A percentile compares a stretch with the other conserved stretches of the same genome.
phyloP scores from a whole-genome alignment of 140 eudicot genomes.

The Ambrosia hybrid region DNA sequence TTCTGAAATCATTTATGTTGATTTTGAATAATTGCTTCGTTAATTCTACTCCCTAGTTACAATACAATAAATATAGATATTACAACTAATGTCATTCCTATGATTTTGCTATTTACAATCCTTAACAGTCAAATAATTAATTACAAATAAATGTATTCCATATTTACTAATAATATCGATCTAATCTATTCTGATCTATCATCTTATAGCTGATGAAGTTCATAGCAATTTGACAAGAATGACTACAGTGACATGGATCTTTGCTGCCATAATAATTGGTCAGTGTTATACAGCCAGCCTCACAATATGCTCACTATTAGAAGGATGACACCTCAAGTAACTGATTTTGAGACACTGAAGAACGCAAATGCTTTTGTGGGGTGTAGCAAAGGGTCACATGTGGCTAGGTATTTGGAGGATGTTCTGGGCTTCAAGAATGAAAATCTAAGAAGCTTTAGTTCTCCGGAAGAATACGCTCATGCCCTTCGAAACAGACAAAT shows the following conservation, averaged over 20 bases:
- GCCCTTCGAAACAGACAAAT: constrained; percentile 28
- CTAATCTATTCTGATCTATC: not conserved
- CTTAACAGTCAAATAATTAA: too few species aligned
- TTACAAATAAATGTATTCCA: too few species aligned
- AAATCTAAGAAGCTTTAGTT: constrained; percentile 21
- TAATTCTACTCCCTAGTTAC: too few species aligned
- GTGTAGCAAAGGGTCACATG: constrained; percentile 26
- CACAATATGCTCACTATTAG: constrained; percentile 51
- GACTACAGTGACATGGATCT: constrained; percentile 43
- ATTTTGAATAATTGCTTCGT: too few species aligned
- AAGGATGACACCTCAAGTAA: constrained; percentile 33
- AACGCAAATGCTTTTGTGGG: constrained; percentile 35
- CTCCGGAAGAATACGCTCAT: constrained; percentile 34
- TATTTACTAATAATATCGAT: too few species aligned
- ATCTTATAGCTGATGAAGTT: constrained; percentile 32
- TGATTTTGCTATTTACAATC: too few species aligned
- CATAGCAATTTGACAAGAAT: constrained; percentile 45
- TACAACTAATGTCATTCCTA: too few species aligned
- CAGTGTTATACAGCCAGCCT: constrained; percentile 57
- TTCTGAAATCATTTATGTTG: not conserved
- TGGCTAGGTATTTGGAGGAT: constrained; percentile 35
- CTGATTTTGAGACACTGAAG: constrained; percentile 31
- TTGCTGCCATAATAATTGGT: constrained; percentile 45
- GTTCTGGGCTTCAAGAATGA: constrained; percentile 29
- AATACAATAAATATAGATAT: too few species aligned